Base-by-base conservation (phyloP, 805 yeast species). In the Jamesozyma spencerorum region DNA sequence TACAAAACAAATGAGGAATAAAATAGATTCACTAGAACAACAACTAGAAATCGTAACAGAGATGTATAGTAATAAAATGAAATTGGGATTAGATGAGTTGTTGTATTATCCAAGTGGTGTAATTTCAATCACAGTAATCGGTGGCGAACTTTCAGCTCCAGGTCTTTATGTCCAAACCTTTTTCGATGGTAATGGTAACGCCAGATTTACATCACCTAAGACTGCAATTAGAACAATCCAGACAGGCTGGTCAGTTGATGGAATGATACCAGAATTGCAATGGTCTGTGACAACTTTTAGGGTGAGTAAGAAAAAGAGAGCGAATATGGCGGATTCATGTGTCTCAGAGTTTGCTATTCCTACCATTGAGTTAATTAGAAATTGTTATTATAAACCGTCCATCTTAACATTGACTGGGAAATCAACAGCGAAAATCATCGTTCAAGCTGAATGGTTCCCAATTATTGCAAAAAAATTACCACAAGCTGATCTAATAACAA, bases 371-470 rank as follows among this genome's bases (percentile, higher is more conserved):
- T 63, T 85, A 36, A 63, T 86, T 40, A 66, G 74, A 54, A 71
- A 74, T 46, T 71, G 80, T 5, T 85, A 75, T 58, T 63, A 70
- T 38, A 63, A 72, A 43, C 81, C 86, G 19, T 66, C 68, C 39
- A 65, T 67, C 2, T 42, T 85, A 38, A 66, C 71, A 2, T 60
- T 85, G 44, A 57, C 64, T n/a, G 80, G 83, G 10, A 57, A 68
- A 19, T 65, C 70, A 17, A 64, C 66, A 5, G 69, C 74, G 12
- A 70, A 69, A 46, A 59, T 85, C 44, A 70, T 66, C 37, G 47
- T 81, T 24, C 76, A 74, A 45, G 68, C 75, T 18, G 77, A 84
- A 47, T 87, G 84, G 81, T 71, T 85, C 52, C 97, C 97, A 14
- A 63, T 85, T 7, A 60, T 69, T 37, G 65, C 71, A 43, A 55